phyloP scores from a whole-genome alignment of 2,329 filamentous ascomycete species.

The Coleophoma eucalyptorum region DNA sequence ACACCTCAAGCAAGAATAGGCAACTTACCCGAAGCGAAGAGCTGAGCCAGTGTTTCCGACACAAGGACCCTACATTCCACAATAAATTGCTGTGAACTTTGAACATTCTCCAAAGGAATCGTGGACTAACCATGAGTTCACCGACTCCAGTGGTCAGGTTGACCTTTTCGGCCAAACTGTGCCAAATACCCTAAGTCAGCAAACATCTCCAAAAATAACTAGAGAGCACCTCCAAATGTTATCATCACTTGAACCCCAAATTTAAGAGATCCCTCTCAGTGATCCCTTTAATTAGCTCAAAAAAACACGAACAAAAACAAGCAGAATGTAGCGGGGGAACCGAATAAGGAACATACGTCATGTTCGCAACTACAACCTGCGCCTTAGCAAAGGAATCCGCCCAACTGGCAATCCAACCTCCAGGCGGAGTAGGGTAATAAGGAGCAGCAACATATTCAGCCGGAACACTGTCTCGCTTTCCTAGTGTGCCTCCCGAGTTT shows the following conservation, averaged over 20 bases:
- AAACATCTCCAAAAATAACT: too few species aligned
- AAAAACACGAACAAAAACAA: too few species aligned
- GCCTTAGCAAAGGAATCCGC: slow-evolving; percentile 67
- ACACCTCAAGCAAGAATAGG: not conserved
- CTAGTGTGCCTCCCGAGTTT: not conserved
- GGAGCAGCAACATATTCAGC: slow-evolving; percentile 5
- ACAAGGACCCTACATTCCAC: slow-evolving; percentile 45
- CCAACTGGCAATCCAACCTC: slow-evolving; percentile 58
- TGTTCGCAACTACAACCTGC: slow-evolving; percentile 61
- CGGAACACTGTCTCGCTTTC: slow-evolving; percentile 3
- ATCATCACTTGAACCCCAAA: too few species aligned
- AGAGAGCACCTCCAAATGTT: too few species aligned
- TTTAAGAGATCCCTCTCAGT: too few species aligned
- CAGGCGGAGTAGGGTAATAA: slow-evolving; percentile 32
- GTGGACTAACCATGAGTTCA: slow-evolving; percentile 54
- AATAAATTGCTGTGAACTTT: not conserved
- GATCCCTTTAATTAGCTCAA: too few species aligned
- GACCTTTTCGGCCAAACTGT: slow-evolving; percentile 66
- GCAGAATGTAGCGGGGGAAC: too few species aligned
- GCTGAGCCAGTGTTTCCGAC: slow-evolving; percentile 75
- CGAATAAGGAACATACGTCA: slow-evolving; percentile 46
- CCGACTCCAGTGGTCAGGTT: slow-evolving; percentile 72
- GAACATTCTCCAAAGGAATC: not conserved
- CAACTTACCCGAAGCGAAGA: slow-evolving; percentile 34
- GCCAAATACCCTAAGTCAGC: too few species aligned